Percentiles rank a stretch among this genome's conserved stretches.
Conservation (phyloP, 331 rosid genomes). For the Malus hybrid region DNA sequence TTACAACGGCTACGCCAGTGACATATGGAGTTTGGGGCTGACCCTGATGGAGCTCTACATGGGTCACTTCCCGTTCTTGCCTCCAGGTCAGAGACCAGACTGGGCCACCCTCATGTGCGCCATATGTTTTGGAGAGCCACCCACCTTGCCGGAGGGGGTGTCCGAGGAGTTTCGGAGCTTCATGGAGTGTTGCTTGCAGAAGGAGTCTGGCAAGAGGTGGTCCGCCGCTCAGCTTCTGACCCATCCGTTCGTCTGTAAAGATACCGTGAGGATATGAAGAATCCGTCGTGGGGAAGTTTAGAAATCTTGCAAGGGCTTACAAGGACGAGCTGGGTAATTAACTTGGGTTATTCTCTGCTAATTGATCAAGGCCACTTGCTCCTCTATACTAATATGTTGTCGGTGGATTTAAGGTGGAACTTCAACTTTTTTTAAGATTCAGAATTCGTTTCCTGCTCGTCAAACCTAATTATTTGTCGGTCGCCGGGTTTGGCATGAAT, state of each 20-base stretch:
- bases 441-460: neutral
- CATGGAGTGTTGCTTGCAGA: conserved; percentile 67
- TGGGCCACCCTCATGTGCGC: conserved; percentile 95
- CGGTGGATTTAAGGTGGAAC: too few species aligned
- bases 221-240: conserved; percentile 53
- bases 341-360: neutral
- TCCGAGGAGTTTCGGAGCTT: conserved; percentile 56
- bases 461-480: neutral
- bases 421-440: too few species aligned
- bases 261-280: neutral
- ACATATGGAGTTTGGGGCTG: conserved; percentile 87
- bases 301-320: neutral
- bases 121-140: conserved; percentile 80
- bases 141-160: conserved; percentile 42
- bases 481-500: conserved; percentile 1
- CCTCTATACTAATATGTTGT: too few species aligned
- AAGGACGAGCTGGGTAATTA: neutral
- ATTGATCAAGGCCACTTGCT: too few species aligned
- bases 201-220: conserved; percentile 76
- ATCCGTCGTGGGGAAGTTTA: neutral
- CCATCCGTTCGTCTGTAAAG: conserved; percentile 58
- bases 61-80: conserved; percentile 82
- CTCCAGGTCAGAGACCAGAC: conserved; percentile 82
- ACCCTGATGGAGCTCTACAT: conserved; percentile 74
- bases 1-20: conserved; percentile 71